Percentiles rank a stretch among this genome's conserved stretches.
Conservation (phyloP, 2,329 filamentous ascomycete species). For the Myriangium duriaei region DNA sequence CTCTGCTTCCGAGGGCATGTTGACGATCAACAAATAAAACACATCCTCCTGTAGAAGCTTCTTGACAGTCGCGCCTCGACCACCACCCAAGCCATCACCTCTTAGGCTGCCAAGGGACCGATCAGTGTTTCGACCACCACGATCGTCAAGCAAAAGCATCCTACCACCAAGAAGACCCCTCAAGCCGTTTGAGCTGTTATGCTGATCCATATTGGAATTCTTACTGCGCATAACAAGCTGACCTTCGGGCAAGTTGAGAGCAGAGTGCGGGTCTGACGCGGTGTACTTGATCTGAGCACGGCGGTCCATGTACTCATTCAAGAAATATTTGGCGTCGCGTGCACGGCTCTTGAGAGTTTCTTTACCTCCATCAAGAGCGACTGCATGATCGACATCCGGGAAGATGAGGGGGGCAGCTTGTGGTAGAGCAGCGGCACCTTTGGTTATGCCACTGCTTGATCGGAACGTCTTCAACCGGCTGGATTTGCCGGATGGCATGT, state of each 20-base stretch:
- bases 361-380: not conserved
- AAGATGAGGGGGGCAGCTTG: constrained; percentile 38
- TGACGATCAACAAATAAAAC: constrained; percentile 40
- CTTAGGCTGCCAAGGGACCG: not conserved
- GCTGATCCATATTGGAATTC: not conserved
- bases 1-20: constrained; percentile 35
- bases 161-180: no score
- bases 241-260: not conserved
- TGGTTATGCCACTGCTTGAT: constrained; percentile 26
- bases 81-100: not conserved
- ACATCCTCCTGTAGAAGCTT: constrained; percentile 20
- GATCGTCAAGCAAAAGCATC: no score
- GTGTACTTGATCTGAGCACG: constrained; percentile 34
- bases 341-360: constrained; percentile 19
- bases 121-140: no score
- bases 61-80: not conserved
- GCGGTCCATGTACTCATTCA: constrained; percentile 39
- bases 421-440: constrained; percentile 31
- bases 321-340: constrained; percentile 25
- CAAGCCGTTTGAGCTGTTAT: not conserved
- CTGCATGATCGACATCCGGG: constrained; percentile 21
- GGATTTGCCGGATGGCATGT: constrained; percentile 14
- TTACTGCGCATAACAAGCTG: not conserved
- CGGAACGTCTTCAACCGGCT: constrained; percentile 24
- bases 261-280: not conserved